Conservation (phyloP, 2,329 filamentous ascomycete species). For the Pseudogymnoascus sp. region DNA sequence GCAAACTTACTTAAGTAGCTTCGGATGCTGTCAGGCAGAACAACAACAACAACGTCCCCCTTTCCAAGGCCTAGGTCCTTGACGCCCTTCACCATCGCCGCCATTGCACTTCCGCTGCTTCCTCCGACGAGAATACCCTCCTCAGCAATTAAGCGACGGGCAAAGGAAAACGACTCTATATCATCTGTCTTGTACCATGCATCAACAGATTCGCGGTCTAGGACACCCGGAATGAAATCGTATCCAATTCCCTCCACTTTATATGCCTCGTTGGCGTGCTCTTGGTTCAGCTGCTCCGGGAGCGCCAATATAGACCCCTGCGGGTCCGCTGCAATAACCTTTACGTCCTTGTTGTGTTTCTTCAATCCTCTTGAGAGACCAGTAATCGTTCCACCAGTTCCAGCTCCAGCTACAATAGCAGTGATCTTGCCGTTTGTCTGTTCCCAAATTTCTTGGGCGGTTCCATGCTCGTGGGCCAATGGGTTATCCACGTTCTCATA, state of each 20-base stretch:
- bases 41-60: conserved; percentile 80
- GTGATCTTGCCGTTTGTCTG: conserved; percentile 79
- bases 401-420: conserved; percentile 82
- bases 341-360: conserved; percentile 79
- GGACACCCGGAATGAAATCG: conserved; percentile 92
- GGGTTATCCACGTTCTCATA: conserved; percentile 91
- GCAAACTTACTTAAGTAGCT: conserved; percentile 98
- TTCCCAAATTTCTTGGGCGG: conserved; percentile 90
- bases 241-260: conserved; percentile 99
- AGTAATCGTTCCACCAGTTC: conserved; percentile 91
- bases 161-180: conserved; percentile 79
- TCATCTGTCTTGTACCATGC: conserved; percentile 99
- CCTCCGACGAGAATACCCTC: conserved; percentile 91
- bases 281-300: conserved; percentile 70
- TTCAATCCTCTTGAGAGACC: conserved; percentile 76
- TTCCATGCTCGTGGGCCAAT: conserved; percentile 85
- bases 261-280: conserved; percentile 74
- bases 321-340: conserved; percentile 87
- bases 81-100: conserved; percentile 67
- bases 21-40: conserved; percentile 91
- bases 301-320: conserved; percentile 84
- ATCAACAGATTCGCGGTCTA: conserved; percentile 72
- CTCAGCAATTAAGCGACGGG: conserved; percentile 84
- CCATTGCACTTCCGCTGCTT: conserved; percentile 86
- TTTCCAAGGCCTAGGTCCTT: conserved; percentile 70